Base-by-base conservation (phyloP, 495 filamentous ascomycete genomes). In the Chaetomium fimeti region DNA sequence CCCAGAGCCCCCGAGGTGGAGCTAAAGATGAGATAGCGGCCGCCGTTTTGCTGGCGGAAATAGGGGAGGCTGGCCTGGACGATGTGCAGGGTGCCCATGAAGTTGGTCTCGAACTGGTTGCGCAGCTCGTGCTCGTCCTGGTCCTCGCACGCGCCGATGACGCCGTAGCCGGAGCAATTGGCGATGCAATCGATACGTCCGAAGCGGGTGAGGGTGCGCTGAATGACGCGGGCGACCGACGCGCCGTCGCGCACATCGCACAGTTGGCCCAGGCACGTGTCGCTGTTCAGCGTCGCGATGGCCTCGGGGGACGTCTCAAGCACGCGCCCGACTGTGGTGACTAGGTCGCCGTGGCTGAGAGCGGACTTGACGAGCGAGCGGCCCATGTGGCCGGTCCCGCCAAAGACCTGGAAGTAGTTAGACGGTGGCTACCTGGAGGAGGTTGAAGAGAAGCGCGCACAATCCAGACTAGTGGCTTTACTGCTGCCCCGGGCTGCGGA, bases 71-170 rank as follows among this genome's bases (percentile, higher is more conserved):
- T 90, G n/a, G 90, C 77, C 74, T 96, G 91, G 64, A 97, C 89
- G 69, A 98, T 98, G 73, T 97, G 89, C 64, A 97, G 72, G 0
- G 91, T 93, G 60, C 94, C 94, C 76, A 92, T 91, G 78, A 96
- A 95, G 74, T 98, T 98, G 36, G 92, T 97, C 77, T 93, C 90
- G 76, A 98, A 97, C 75, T 98, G 93, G 72, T 93, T 94, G 64
- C 91, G 89, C 66, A 98, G 88, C 68, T 98, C 93, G 74, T 90
- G 88, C 69, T 94, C 91, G 76, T 96, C 91, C 77, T 98, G 94
- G 78, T 97, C 94, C 77, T 98, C 94, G 77, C 92, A 97, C 3
- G 93, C 89, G 32, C 91, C 93, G 68, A 98, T 96, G 40, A 98
- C 91, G 56, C 93, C 94, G 77, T 94, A 95, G 40, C 89, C 90